Evolutionary conservation across 1,284 basidiomycete genomes (phyloP).

Genomic region (Ceratobasidium sp.): DNA sequence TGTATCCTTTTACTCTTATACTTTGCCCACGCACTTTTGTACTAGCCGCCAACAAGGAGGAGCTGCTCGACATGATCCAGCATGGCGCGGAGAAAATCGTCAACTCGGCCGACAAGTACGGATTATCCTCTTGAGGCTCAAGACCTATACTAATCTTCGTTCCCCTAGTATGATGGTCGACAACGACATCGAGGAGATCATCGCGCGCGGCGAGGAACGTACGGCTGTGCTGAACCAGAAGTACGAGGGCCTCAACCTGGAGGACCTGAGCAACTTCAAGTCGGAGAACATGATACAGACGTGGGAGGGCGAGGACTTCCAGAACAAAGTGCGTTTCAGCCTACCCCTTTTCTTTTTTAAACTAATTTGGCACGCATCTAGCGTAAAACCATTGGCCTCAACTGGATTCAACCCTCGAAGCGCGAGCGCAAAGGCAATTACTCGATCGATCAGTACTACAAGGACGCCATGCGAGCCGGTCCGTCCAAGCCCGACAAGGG

Average conservation of each 20-base stretch:
- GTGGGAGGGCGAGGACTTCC: slow-evolving; percentile 98
- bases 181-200: slow-evolving; percentile 95
- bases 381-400: slow-evolving; percentile 78
- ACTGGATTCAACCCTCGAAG: slow-evolving; percentile 92
- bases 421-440: slow-evolving; percentile 97
- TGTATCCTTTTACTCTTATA: not conserved
- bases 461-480: slow-evolving; percentile 86
- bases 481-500: slow-evolving; percentile 84
- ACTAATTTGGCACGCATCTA: slow-evolving; percentile 51
- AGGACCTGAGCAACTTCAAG: slow-evolving; percentile 98
- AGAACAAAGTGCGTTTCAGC: slow-evolving; percentile 64
- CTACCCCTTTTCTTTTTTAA: slow-evolving; percentile 17
- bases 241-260: slow-evolving; percentile 92
- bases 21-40: slow-evolving; percentile 8
- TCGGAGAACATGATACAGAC: slow-evolving; percentile 86
- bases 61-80: slow-evolving; percentile 97
- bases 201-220: slow-evolving; percentile 89
- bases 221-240: slow-evolving; percentile 91
- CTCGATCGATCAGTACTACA: slow-evolving; percentile 93
- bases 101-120: slow-evolving; percentile 74
- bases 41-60: slow-evolving; percentile 91
- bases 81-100: slow-evolving; percentile 98
- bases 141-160: not conserved
- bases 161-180: slow-evolving; percentile 76
- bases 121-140: slow-evolving; percentile 33